Evolutionary conservation across 148 eudicot genomes (phyloP).

Genomic region (Rhododendron vialii): DNA sequence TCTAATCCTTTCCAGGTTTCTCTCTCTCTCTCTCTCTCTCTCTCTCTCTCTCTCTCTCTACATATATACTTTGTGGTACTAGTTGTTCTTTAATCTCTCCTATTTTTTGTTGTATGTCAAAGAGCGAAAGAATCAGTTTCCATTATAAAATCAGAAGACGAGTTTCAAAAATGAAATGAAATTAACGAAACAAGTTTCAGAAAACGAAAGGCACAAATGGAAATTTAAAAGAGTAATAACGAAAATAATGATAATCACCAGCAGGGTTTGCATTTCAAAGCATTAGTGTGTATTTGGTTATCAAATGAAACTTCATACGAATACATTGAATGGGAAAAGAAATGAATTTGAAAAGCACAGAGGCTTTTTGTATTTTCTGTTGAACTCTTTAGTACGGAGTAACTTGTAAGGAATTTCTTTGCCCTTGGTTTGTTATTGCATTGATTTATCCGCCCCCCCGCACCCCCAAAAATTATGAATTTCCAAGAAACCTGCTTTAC

Average conservation of each 20-base stretch:
- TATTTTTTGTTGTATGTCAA: neutral
- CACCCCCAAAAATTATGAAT: neutral
- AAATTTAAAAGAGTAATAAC: too few species aligned
- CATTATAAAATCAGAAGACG: neutral
- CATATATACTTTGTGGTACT: neutral
- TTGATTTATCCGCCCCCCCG: neutral
- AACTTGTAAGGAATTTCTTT: neutral
- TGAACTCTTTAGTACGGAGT: neutral
- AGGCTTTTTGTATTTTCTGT: neutral
- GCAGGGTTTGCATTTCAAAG: neutral
- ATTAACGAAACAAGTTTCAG: neutral
- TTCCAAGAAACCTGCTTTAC: neutral
- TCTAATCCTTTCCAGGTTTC: conserved; percentile 41
- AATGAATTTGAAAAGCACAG: neutral
- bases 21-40: neutral
- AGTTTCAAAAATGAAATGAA: neutral
- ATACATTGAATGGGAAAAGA: neutral
- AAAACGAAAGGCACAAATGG: neutral
- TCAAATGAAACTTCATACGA: neutral
- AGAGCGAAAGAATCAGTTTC: neutral
- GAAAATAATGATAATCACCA: neutral
- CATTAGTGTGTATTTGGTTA: neutral
- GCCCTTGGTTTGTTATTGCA: neutral
- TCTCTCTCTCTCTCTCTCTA: neutral
- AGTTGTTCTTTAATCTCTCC: neutral